A percentile compares a stretch with the other conserved stretches of the same genome.
phyloP scores from a whole-genome alignment of 2,329 filamentous ascomycete species.

The Truncatella angustata region DNA sequence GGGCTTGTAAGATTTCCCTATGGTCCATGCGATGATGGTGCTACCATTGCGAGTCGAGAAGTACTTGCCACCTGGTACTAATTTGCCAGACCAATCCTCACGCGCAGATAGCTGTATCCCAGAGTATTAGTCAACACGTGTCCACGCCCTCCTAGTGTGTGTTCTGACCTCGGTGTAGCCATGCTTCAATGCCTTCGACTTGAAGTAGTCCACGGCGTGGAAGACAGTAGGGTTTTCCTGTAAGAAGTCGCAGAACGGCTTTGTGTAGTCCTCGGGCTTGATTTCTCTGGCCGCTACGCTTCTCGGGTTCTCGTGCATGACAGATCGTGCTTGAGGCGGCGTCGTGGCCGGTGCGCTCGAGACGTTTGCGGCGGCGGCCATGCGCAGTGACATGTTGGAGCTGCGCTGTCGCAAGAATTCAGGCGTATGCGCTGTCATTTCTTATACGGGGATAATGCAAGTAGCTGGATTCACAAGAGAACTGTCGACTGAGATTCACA shows the following conservation, averaged over 20 bases:
- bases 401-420: conserved; percentile 41
- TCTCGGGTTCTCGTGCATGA: conserved; percentile 18
- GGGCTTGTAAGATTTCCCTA: conserved; percentile 76
- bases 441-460: not conserved
- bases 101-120: conserved; percentile 66
- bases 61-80: conserved; percentile 83
- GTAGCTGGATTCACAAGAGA: not conserved
- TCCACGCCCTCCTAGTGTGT: not conserved
- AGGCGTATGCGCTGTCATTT: conserved; percentile 45
- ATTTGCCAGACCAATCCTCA: conserved; percentile 69
- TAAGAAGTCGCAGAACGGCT: conserved; percentile 86
- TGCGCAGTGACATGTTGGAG: conserved; percentile 45
- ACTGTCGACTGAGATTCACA: not conserved
- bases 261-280: conserved; percentile 66
- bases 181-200: conserved; percentile 64
- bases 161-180: conserved; percentile 68
- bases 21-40: conserved; percentile 79
- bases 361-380: conserved; percentile 32
- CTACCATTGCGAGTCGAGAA: conserved; percentile 83
- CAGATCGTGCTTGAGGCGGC: conserved; percentile 26
- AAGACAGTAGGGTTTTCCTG: conserved; percentile 90
- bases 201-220: conserved; percentile 80
- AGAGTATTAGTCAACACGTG: not conserved
- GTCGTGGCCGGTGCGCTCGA: conserved; percentile 21
- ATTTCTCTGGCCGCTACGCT: conserved; percentile 11